phyloP scores from a whole-genome alignment of 2,329 filamentous ascomycete genomes.

The Colletotrichum aenigma region DNA sequence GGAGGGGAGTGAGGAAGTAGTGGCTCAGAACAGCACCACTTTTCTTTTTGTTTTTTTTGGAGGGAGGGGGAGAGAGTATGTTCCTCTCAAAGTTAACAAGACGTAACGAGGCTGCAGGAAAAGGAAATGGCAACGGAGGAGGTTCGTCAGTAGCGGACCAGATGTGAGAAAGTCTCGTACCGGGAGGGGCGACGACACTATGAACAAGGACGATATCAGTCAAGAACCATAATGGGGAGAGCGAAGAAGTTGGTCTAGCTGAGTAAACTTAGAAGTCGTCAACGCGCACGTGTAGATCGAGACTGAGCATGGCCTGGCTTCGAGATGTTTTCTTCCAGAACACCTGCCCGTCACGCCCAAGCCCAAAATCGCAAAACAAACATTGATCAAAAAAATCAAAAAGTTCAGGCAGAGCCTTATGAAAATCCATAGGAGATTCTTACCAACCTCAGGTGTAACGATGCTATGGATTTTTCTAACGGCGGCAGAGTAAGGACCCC shows the following conservation, averaged over 20 bases:
- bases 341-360: not conserved
- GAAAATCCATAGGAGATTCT: not conserved
- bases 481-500: not conserved
- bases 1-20: not conserved
- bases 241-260: not conserved
- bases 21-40: not conserved
- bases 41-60: not conserved
- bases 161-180: not conserved
- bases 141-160: not conserved
- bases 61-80: not conserved
- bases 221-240: not conserved
- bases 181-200: not conserved
- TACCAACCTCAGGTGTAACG: conserved; percentile 10
- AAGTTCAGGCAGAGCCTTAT: not conserved
- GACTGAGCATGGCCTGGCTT: not conserved
- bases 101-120: not conserved
- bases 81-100: not conserved
- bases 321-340: not conserved
- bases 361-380: not conserved
- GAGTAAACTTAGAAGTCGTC: not conserved
- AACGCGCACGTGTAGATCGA: not conserved
- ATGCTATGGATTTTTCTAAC: not conserved
- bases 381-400: not conserved
- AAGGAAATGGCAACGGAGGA: not conserved
- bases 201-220: not conserved